phyloP scores from a whole-genome alignment of 768 basidiomycete genomes.

The Rhodosporidiobolus sp. region DNA sequence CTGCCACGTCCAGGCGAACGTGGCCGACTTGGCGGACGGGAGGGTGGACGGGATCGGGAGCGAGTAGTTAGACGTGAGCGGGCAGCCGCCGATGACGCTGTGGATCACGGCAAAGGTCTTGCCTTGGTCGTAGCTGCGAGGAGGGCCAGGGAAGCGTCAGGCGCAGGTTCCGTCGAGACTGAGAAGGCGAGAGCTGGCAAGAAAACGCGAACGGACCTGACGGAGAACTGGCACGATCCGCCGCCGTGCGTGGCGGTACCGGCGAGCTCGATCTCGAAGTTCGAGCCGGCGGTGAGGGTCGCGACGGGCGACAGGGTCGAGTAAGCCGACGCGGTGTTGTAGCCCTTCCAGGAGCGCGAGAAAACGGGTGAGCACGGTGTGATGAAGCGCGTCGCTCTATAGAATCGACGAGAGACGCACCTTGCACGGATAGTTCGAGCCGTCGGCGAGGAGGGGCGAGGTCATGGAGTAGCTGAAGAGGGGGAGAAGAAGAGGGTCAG shows the following conservation, averaged over 20 bases:
- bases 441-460: constrained; percentile 46
- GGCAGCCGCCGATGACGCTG: constrained; percentile 49
- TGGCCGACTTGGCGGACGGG: constrained; percentile 45
- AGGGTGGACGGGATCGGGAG: constrained; percentile 48
- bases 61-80: constrained; percentile 43
- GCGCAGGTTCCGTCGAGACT: neutral
- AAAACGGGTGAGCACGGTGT: too few species aligned
- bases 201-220: constrained; percentile 38
- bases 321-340: constrained; percentile 30
- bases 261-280: constrained; percentile 44
- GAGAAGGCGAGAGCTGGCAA: neutral
- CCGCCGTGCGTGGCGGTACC: constrained; percentile 48
- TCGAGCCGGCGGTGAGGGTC: constrained; percentile 47
- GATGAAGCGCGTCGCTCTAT: too few species aligned
- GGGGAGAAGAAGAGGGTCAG: too few species aligned
- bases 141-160: too few species aligned
- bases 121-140: constrained; percentile 49
- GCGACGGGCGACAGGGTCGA: constrained; percentile 43
- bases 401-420: constrained; percentile 44
- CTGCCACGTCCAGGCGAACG: constrained; percentile 52
- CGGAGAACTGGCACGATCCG: constrained; percentile 50
- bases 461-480: constrained; percentile 46
- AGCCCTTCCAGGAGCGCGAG: constrained; percentile 22
- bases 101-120: constrained; percentile 50
- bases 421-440: constrained; percentile 49